Base-by-base conservation (phyloP, 1,139 yeast species). In the Geotrichum bryndzae region DNA sequence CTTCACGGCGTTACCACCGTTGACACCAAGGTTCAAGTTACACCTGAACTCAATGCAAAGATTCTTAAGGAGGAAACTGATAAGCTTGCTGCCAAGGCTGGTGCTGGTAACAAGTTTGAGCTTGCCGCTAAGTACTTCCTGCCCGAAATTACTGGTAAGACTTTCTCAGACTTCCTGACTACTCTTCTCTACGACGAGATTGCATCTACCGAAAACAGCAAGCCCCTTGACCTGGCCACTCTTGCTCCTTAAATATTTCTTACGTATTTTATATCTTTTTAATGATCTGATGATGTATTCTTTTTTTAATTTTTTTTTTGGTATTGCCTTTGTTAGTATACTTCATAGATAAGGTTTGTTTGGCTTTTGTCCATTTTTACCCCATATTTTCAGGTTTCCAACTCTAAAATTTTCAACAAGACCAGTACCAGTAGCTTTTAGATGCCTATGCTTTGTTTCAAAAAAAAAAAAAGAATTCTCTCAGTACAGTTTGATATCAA, bases 91-190 rank as follows among this genome's bases (percentile, higher is more conserved):
- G 64, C 74, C 61, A 76, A 82, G 54, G 87, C 87, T 62, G 79
- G 81, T 72, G 77, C 80, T 68, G 80, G 79, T 50, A 68, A 69
- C 62, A 80, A 83, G 71, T 83, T 61, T 55, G 66, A 60, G 46
- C 61, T 63, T 53, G 88, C 88, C 56, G 82, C 82, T 64, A 81
- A 79, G 61, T 83, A 81, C 77, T 84, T 85, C 75, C 82, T 78
- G 66, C 88, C 88, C 51, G 89, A 85, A 74, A 84, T 86, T 65
- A 79, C 84, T 67, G 88, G 84, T 67, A 86, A 83, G 70, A 81
- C 79, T 70, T 86, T 83, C 75, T 82, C 85, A 62, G 88, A 86
- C 72, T 86, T 86, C 76, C 82, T 84, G 71, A 85, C 88, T 62
- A 82, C 87, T 57, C 76, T 81, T 71, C 78, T 83, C 70, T 84